These are phyloP conservation scores for Cymbidium sinense DNA, from an alignment of 106 monocot genomes.

Conservation along the genomic window DNA sequence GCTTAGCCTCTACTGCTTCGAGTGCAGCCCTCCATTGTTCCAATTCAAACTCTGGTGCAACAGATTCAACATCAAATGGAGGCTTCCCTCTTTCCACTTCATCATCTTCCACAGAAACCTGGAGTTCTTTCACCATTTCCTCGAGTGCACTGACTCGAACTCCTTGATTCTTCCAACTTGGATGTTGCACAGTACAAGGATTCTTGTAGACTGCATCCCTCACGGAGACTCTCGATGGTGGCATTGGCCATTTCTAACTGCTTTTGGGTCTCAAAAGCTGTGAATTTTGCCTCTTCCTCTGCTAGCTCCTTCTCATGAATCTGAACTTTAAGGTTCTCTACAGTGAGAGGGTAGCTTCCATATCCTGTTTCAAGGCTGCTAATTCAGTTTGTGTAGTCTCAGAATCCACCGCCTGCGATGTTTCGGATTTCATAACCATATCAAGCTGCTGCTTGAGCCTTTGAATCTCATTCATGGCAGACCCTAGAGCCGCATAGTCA, in stretches of 20 bases:
- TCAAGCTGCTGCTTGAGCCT: constrained; percentile 61
- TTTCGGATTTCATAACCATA: constrained; percentile 26
- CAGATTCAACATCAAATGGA: background rate
- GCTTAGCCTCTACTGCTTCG: constrained; percentile 30
- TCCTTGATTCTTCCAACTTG: constrained; percentile 63
- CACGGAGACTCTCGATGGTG: constrained; percentile 48
- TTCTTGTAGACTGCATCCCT: constrained; percentile 45
- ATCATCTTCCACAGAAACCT: constrained; percentile 1
- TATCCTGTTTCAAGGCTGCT: constrained; percentile 25
- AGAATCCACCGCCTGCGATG: constrained; percentile 19
- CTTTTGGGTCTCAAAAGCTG: constrained; percentile 38
- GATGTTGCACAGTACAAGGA: constrained; percentile 29
- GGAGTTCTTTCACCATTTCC: constrained; percentile 33
- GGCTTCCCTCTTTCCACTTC: background rate
- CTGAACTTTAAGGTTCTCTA: constrained; percentile 45
- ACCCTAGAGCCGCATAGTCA: constrained; percentile 44
- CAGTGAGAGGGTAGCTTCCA: constrained; percentile 28
- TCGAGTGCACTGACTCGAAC: constrained; percentile 29
- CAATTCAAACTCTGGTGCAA: background rate
- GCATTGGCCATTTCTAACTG: constrained; percentile 57
- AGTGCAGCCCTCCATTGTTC: constrained; percentile 42
- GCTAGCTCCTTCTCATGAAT: constrained; percentile 29
- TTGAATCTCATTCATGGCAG: constrained; percentile 69
- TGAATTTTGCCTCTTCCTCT: constrained; percentile 34
- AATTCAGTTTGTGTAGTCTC: constrained; percentile 28